phyloP scores from a whole-genome alignment of 2,329 filamentous ascomycete species.

The Colletotrichum navitas region DNA sequence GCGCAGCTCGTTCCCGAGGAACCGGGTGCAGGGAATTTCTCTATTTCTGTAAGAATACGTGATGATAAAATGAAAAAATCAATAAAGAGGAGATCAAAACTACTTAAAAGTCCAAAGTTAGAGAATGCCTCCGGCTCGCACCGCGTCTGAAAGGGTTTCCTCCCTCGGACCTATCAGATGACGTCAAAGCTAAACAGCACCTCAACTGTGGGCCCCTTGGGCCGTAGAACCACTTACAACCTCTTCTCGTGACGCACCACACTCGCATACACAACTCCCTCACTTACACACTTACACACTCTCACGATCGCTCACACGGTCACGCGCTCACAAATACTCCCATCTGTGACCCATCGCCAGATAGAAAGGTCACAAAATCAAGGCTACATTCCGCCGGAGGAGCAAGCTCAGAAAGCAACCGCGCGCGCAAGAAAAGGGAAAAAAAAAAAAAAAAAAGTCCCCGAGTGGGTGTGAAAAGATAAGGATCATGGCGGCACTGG shows the following conservation, averaged over 20 bases:
- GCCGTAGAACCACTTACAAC: conserved; percentile 16
- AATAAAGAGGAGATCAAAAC: background rate
- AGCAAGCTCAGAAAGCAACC: no score
- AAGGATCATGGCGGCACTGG: conserved; percentile 50
- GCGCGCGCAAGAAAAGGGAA: background rate
- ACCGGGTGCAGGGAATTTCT: background rate
- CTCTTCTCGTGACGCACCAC: background rate
- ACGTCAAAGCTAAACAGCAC: conserved; percentile 29
- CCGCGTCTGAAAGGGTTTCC: background rate
- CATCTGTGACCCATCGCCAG: background rate
- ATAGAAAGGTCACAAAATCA: background rate
- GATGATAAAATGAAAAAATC: background rate
- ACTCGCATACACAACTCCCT: background rate
- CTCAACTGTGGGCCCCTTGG: conserved; percentile 16
- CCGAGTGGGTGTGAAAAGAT: background rate
- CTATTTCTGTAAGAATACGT: background rate
- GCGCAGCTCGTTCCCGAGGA: background rate
- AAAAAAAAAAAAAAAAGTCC: background rate
- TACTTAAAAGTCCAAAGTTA: background rate
- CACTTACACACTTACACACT: background rate
- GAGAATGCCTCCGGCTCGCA: background rate
- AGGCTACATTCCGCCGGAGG: background rate
- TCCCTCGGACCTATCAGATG: conserved; percentile 36
- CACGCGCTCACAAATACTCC: background rate
- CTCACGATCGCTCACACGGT: background rate